phyloP scores from a whole-genome alignment of 139 green algal genomes.

The Eudorina sp. region DNA sequence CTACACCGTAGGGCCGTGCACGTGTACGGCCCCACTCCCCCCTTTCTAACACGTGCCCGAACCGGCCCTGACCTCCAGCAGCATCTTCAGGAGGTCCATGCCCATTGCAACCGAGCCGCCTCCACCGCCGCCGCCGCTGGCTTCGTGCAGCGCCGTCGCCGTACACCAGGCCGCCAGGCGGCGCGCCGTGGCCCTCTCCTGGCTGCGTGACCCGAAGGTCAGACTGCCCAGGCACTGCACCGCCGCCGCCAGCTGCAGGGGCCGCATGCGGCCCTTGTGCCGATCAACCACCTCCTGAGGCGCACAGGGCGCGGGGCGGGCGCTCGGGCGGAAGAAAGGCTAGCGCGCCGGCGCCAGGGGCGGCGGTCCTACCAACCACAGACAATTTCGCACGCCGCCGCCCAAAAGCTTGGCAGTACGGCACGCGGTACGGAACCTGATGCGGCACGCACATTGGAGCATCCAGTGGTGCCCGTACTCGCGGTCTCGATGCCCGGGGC shows the following conservation, averaged over 20 bases:
- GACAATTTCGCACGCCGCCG: no score
- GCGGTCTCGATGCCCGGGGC: no score
- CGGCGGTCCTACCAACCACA: no score
- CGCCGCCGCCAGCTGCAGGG: neutral
- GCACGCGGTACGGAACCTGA: no score
- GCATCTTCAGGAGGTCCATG: neutral
- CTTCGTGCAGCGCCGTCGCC: neutral
- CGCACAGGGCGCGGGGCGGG: neutral
- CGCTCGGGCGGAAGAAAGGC: neutral
- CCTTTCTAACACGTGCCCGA: no score
- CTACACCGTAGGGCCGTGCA: no score
- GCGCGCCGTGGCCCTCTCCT: neutral
- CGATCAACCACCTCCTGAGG: neutral
- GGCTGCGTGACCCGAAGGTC: neutral
- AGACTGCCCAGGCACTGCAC: neutral
- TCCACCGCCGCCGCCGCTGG: neutral
- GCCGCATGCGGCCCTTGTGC: neutral
- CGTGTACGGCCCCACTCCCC: no score
- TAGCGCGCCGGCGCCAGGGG: neutral
- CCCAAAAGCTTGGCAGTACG: no score
- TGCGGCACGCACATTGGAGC: no score
- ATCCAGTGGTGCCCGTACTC: no score
- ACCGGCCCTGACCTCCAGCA: conserved; percentile 4
- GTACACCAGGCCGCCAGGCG: neutral
- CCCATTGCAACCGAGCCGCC: neutral